Evolutionary conservation across 2,329 filamentous ascomycete species (phyloP), one percentile per base, ranked within the genome.

Genomic region (Sporothrix schenckii): DNA sequence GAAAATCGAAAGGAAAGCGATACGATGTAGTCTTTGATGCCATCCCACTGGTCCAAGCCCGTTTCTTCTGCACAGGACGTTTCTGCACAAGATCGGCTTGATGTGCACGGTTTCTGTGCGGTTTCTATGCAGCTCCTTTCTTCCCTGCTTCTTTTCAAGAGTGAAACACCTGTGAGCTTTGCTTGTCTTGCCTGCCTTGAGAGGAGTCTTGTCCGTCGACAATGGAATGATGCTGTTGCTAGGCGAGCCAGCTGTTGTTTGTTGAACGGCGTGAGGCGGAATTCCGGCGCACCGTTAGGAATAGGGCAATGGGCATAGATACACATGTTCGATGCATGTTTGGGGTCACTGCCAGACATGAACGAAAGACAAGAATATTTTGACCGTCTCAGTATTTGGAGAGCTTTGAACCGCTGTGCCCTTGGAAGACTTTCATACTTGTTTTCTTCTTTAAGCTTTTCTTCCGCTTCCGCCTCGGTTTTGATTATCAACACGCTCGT

Each of bases 151-250:
- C 39, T 11, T 34, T 49, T 16, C 21, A 21, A 54, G n/a, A 54
- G 52, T 54, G 52, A 54, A 24, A 54, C 52, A 54, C 14, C 52
- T 11, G n/a, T 34, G 21, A 54, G 24, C 49, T 50, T 34, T 50
- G 49, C 49, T 19, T 50, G 49, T 50, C 49, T 50, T 50, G 49
- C 49, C 44, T 49, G 44, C 14, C 41, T 49, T 49, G 19, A 50
- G 49, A 16, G 19, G 41, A 47, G n/a, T n/a, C 58, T 4, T 63
- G 21, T 63, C 39, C 41, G 58, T 21, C 13, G 19, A 50, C 44
- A 65, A 44, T 50, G 61, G 61, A 65, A 65, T 65, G 61, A 44
- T 16, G 39, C n/a, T 65, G 61, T 65, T 65, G 61, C 61, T 65
- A 14, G 61, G 61, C 24, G 24, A 54, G 44, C n/a, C 61, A 50